Evolutionary conservation across 768 basidiomycete species (phyloP).

Genomic region (Leccinum disarticulatum): DNA sequence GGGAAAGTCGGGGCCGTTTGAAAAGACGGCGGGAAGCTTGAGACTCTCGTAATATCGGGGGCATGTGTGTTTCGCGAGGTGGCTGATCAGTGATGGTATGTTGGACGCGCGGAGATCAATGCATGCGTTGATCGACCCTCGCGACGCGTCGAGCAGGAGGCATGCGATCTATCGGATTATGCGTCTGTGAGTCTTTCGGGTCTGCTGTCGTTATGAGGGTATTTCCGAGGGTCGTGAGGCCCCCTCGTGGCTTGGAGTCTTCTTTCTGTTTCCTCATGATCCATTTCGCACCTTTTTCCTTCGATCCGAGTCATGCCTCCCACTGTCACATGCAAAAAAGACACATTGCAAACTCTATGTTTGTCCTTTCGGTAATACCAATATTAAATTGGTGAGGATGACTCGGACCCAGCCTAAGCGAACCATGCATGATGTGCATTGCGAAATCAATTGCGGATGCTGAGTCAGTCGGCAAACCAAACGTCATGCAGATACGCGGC

Average conservation of each 20-base stretch:
- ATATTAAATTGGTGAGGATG: too few relatives aligned
- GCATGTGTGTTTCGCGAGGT: neutral
- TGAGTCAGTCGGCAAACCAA: neutral
- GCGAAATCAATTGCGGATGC: neutral
- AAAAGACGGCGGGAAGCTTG: constrained; percentile 44
- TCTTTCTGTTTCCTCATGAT: neutral
- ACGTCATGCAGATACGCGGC: too few relatives aligned
- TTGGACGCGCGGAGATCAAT: neutral
- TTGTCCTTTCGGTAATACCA: too few relatives aligned
- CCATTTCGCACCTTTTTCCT: too few relatives aligned
- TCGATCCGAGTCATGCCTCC: too few relatives aligned
- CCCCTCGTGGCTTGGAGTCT: neutral
- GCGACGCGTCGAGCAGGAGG: neutral
- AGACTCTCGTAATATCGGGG: neutral
- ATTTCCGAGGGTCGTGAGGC: neutral
- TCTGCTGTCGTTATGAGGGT: neutral
- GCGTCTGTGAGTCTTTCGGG: neutral
- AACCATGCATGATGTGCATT: neutral
- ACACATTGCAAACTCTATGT: too few relatives aligned
- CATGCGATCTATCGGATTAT: neutral
- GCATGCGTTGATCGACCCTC: neutral
- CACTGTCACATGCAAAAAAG: too few relatives aligned
- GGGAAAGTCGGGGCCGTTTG: too few relatives aligned
- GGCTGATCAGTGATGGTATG: neutral
- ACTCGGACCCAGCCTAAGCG: neutral